Base-by-base conservation (phyloP, 106 monocot genomes). In the Platanthera guangdongensis region DNA sequence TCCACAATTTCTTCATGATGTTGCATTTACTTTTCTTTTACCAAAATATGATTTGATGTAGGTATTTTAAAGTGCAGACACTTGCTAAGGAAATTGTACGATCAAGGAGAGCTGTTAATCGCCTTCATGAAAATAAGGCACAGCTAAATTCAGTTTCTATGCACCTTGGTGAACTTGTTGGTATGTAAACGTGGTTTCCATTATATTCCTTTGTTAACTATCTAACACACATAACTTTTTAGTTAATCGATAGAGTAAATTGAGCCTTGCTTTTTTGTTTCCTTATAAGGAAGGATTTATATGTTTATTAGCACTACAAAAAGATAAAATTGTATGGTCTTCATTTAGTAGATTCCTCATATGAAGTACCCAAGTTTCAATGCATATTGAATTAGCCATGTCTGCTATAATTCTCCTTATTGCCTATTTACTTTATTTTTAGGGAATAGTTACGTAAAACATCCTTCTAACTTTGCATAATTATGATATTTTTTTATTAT, bases 81-180 rank as follows among this genome's bases (percentile, higher is more conserved):
- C 90, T 96, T 80, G 96, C 96, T 47, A 96, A 91, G 79, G 96
- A 96, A 86, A 83, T 96, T 76, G 96, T 96, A 72, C 83, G 85
- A 78, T 96, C 96, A 54, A 93, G 91, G 74, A 76, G 64, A 81
- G 90, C 96, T 52, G 93, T 96, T 72, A 93, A 90, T 68, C 93
- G 91, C 49, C 93, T 96, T 79, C 81, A 96, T 79, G 96, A 96
- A 81, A 96, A 93, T 74, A 90, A 89, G 72, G 96, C 93, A 60
- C 93, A 96, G 53, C 57, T 96, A 21, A 96, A 96, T 83, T 93
- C 96, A 48, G 78, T 96, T 70, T 89, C 96, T 22, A 96, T 96
- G 96, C 93, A 96, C 65, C 96, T 96, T 73, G 93, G 93, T 72
- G 93, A 93, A 83, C 76, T 87, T 72, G 84, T 82, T 46, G 89